phyloP scores from a whole-genome alignment of 2,329 filamentous ascomycete species.

The Rutstroemia sp. region DNA sequence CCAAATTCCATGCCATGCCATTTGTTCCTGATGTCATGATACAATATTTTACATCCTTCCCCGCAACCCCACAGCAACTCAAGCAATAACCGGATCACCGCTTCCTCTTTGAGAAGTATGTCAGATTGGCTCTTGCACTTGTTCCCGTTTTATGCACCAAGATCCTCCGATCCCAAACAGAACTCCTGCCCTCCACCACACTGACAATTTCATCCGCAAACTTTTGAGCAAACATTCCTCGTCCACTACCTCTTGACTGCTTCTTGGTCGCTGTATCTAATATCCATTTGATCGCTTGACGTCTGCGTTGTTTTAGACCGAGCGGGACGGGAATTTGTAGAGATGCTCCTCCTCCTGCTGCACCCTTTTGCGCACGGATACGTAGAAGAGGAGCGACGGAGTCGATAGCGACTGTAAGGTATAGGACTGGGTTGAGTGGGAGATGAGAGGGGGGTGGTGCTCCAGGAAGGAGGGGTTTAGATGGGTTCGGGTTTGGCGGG shows the following conservation, averaged over 20 bases:
- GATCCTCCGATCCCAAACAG: slow-evolving; percentile 76
- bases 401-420: slow-evolving; percentile 86
- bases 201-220: slow-evolving; percentile 82
- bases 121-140: slow-evolving; percentile 66
- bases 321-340: slow-evolving; percentile 80
- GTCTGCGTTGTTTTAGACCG: slow-evolving; percentile 63
- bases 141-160: slow-evolving; percentile 76
- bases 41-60: background rate
- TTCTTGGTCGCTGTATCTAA: slow-evolving; percentile 75
- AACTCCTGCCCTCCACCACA: slow-evolving; percentile 78
- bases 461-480: slow-evolving; percentile 66
- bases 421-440: slow-evolving; percentile 81
- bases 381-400: slow-evolving; percentile 84
- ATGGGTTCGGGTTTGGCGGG: slow-evolving; percentile 66
- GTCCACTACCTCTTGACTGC: slow-evolving; percentile 63
- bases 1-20: background rate
- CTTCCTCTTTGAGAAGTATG: slow-evolving; percentile 27
- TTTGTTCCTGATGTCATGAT: background rate
- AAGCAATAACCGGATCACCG: background rate
- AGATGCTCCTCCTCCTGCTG: slow-evolving; percentile 77
- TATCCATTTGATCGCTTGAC: slow-evolving; percentile 83
- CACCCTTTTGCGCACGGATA: slow-evolving; percentile 66
- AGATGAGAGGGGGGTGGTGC: slow-evolving; percentile 71
- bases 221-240: slow-evolving; percentile 64
- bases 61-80: background rate